A percentile compares a stretch with the other conserved stretches of the same genome.
Evolutionary conservation across 2,329 filamentous ascomycete genomes (phyloP).

Genomic region (Davidsoniella australis): DNA sequence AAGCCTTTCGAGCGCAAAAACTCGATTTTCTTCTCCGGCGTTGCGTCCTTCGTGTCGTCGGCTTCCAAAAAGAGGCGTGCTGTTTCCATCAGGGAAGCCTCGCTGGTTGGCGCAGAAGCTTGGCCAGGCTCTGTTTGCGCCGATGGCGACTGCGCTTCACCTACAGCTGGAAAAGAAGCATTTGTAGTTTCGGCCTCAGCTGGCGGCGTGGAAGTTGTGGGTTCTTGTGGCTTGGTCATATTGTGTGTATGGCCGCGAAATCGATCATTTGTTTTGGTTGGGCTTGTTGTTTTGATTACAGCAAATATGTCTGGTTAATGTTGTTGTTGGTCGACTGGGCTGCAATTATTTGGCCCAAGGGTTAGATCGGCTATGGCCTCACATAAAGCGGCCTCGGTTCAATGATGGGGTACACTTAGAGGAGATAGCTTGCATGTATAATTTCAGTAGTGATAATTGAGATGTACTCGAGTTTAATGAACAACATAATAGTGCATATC

Average conservation of each 20-base stretch:
- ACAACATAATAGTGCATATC: no score
- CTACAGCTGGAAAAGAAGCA: background rate
- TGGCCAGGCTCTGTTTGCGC: background rate
- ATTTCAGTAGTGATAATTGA: no score
- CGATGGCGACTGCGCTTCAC: background rate
- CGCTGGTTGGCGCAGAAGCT: background rate
- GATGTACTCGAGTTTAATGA: no score
- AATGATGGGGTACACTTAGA: no score
- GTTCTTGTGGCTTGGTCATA: background rate
- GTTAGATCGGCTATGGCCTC: no score
- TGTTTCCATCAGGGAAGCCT: constrained; percentile 31
- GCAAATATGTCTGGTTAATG: no score
- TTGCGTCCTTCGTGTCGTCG: constrained; percentile 49
- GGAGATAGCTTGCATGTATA: no score
- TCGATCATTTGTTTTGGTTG: background rate
- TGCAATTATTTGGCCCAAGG: no score
- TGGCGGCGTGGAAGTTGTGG: background rate
- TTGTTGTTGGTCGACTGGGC: no score
- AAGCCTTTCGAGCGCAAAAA: constrained; percentile 71
- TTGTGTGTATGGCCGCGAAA: background rate
- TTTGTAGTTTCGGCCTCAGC: no score
- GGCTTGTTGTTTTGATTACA: background rate
- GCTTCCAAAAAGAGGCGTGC: constrained; percentile 63
- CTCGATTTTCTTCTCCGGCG: constrained; percentile 53
- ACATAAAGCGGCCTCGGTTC: no score